phyloP scores from a whole-genome alignment of 2,329 filamentous ascomycete species.

The Fusarium armeniacum region DNA sequence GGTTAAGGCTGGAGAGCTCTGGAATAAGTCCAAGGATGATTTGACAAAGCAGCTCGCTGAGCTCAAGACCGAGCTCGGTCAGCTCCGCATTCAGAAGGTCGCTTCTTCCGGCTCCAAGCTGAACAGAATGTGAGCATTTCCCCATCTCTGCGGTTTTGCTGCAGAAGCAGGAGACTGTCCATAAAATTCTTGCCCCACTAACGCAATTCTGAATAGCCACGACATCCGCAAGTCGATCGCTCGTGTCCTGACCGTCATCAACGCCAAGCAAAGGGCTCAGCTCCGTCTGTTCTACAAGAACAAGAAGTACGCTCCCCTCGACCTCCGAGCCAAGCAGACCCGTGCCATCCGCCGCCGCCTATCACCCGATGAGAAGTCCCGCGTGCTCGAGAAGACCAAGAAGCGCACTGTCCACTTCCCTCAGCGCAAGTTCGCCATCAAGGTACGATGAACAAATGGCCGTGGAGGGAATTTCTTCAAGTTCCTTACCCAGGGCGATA shows the following conservation, averaged over 20 bases:
- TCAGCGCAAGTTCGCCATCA: slow-evolving; percentile 98
- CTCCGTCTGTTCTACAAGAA: slow-evolving; percentile 99
- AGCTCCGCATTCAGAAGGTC: slow-evolving; percentile 99
- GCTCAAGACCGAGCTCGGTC: slow-evolving; percentile 95
- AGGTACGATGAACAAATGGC: slow-evolving; percentile 70
- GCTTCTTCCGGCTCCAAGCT: slow-evolving; percentile 95
- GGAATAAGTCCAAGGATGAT: slow-evolving; percentile 99
- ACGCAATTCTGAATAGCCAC: slow-evolving; percentile 72
- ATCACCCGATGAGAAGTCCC: slow-evolving; percentile 88
- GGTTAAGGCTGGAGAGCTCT: slow-evolving; percentile 97
- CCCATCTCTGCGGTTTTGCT: background rate
- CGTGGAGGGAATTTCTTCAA: background rate
- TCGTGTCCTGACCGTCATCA: slow-evolving; percentile 98
- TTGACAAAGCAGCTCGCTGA: slow-evolving; percentile 94
- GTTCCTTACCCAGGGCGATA: background rate
- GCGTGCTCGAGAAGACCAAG: slow-evolving; percentile 92
- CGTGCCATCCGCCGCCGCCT: slow-evolving; percentile 96
- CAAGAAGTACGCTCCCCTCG: slow-evolving; percentile 99
- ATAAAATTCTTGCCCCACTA: slow-evolving; percentile 31
- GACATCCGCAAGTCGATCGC: slow-evolving; percentile 99
- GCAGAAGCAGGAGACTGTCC: slow-evolving; percentile 12
- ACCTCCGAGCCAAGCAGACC: slow-evolving; percentile 98
- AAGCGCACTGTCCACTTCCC: slow-evolving; percentile 98
- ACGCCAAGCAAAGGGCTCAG: slow-evolving; percentile 98
- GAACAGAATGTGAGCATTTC: slow-evolving; percentile 86